Percentiles rank a stretch among this genome's conserved stretches.
These are phyloP conservation scores for Gnaphalium uliginosum DNA, from an alignment of 129 eudicot species.

Conservation along the genomic window DNA sequence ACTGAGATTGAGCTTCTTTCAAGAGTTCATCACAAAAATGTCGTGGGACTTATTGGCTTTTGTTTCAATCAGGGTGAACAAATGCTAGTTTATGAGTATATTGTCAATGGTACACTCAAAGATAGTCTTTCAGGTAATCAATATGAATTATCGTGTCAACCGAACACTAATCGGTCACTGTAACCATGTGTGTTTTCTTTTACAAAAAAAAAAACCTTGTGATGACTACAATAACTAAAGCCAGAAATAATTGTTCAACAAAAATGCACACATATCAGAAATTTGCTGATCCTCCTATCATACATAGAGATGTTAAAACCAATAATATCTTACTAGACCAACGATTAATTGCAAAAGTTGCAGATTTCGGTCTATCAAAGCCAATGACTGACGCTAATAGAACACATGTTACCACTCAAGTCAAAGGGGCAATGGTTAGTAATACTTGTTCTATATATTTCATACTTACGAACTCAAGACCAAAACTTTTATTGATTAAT, in stretches of 20 bases:
- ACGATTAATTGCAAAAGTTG: slow-evolving; percentile 54
- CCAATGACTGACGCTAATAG: slow-evolving; percentile 29
- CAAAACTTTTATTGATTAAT: background rate
- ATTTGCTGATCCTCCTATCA: slow-evolving; percentile 53
- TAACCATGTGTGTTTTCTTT: background rate
- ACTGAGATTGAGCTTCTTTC: slow-evolving; percentile 57
- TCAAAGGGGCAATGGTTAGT: slow-evolving; percentile 60
- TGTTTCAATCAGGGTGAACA: slow-evolving; percentile 52
- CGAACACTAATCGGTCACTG: background rate
- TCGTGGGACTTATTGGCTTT: slow-evolving; percentile 47
- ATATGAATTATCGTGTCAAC: background rate
- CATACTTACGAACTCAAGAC: too few relatives aligned
- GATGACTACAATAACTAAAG: too few relatives aligned
- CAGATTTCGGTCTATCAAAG: slow-evolving; percentile 56
- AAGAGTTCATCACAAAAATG: slow-evolving; percentile 52
- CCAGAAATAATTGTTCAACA: too few relatives aligned
- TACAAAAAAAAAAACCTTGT: too few relatives aligned
- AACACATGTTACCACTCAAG: slow-evolving; percentile 51
- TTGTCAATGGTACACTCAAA: slow-evolving; percentile 39
- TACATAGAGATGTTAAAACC: slow-evolving; percentile 58
- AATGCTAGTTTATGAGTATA: slow-evolving; percentile 49
- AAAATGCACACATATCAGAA: too few relatives aligned
- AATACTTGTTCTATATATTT: background rate
- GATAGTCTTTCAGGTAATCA: slow-evolving; percentile 40
- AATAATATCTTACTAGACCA: slow-evolving; percentile 51